Percentiles rank a stretch among this genome's conserved stretches.
Evolutionary conservation across 2,329 filamentous ascomycete species (phyloP).

Genomic region (Coniella vitis): DNA sequence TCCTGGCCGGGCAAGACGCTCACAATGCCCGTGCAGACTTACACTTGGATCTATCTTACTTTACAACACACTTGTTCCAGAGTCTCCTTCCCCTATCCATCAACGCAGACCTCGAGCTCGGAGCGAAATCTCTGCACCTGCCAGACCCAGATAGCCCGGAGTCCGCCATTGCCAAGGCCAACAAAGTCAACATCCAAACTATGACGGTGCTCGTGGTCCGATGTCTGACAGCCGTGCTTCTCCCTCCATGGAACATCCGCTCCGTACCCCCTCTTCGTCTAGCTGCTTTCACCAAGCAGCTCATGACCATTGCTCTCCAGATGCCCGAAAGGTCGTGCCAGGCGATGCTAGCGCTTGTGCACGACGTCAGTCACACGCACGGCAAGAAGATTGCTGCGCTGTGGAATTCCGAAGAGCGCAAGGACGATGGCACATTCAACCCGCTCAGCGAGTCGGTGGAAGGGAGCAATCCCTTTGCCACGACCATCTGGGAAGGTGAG

Average conservation of each 20-base stretch:
- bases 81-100: constrained; percentile 72
- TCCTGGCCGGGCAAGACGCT: constrained; percentile 88
- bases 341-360: constrained; percentile 71
- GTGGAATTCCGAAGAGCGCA: constrained; percentile 91
- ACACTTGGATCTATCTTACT: constrained; percentile 89
- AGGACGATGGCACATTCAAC: constrained; percentile 83
- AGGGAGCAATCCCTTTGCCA: constrained; percentile 82
- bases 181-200: constrained; percentile 87
- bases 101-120: constrained; percentile 80
- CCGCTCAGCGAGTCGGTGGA: constrained; percentile 68
- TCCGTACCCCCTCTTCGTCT: constrained; percentile 74
- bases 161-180: constrained; percentile 31
- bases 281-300: constrained; percentile 89
- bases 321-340: constrained; percentile 83
- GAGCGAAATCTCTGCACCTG: constrained; percentile 64
- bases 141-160: constrained; percentile 52
- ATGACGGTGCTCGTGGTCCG: constrained; percentile 88
- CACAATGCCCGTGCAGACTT: constrained; percentile 75
- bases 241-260: constrained; percentile 67
- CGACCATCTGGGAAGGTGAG: constrained; percentile 91
- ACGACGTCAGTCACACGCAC: constrained; percentile 74
- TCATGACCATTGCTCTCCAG: constrained; percentile 75
- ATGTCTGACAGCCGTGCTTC: constrained; percentile 73
- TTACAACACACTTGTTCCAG: constrained; percentile 88
- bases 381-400: constrained; percentile 74